Evolutionary conservation across 2,329 filamentous ascomycete genomes (phyloP).

Genomic region (Tolypocladium tropicale): DNA sequence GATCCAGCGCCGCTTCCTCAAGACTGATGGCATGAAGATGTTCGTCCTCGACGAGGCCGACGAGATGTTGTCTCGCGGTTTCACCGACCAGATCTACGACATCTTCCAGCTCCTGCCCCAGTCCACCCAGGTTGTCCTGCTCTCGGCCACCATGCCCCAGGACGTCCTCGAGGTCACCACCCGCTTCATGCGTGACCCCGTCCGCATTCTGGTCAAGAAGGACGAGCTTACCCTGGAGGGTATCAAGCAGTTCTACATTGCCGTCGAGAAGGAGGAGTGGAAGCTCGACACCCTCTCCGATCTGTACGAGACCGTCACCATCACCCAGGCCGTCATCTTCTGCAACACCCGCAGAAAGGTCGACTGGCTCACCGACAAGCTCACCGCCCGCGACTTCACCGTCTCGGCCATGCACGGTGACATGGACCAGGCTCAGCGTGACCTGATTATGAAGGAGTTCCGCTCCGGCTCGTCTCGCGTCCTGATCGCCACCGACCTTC

Average conservation of each 20-base stretch:
- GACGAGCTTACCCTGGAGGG: conserved; percentile 98
- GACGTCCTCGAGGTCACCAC: conserved; percentile 98
- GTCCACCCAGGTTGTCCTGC: conserved; percentile 94
- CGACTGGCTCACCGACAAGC: conserved; percentile 99
- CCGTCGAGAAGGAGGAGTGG: conserved; percentile 99
- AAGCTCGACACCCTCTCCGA: conserved; percentile 98
- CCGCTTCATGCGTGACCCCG: conserved; percentile 99
- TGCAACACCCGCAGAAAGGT: conserved; percentile 99
- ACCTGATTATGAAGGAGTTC: conserved; percentile 99
- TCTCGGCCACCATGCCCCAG: conserved; percentile 97
- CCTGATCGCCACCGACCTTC: conserved; percentile 92
- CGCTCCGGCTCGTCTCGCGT: conserved; percentile 97
- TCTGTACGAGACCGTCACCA: conserved; percentile 98
- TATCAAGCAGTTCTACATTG: conserved; percentile 99
- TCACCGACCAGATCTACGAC: conserved; percentile 99
- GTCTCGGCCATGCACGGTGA: conserved; percentile 99
- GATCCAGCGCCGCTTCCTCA: conserved; percentile 96
- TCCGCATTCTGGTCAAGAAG: conserved; percentile 99
- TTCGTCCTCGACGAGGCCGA: conserved; percentile 99
- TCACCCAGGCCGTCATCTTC: conserved; percentile 99
- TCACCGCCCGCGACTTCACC: conserved; percentile 96
- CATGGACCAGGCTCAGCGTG: conserved; percentile 96
- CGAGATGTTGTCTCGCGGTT: conserved; percentile 98
- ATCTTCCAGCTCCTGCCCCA: conserved; percentile 98
- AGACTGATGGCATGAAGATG: conserved; percentile 99